A percentile compares a stretch with the other conserved stretches of the same genome.
Evolutionary conservation across 2,329 filamentous ascomycete genomes (phyloP).

Genomic region (Drechslerella coelobrocha): DNA sequence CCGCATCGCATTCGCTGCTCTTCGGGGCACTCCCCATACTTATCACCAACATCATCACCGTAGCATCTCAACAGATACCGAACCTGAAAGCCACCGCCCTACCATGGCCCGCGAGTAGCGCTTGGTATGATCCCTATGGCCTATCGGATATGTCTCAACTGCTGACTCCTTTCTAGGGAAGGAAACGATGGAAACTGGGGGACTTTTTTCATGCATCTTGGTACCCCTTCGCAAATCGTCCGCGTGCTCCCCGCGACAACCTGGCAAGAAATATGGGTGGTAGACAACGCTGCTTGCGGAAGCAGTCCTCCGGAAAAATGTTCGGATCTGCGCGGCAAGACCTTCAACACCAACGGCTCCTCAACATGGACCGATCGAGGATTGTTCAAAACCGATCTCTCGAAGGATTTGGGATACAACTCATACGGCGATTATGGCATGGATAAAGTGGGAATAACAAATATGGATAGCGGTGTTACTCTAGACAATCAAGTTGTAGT

Average conservation of each 20-base stretch:
- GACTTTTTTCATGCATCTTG: slow-evolving; percentile 43
- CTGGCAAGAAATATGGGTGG: slow-evolving; percentile 49
- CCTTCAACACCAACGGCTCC: slow-evolving; percentile 16
- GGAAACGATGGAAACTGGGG: slow-evolving; percentile 45
- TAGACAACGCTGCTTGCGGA: slow-evolving; percentile 16
- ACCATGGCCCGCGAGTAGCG: slow-evolving; percentile 26
- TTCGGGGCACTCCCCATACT: slow-evolving; percentile 22
- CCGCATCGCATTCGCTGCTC: slow-evolving; percentile 31
- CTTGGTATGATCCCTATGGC: slow-evolving; percentile 24
- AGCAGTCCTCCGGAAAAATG: slow-evolving; percentile 13
- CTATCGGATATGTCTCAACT: background rate
- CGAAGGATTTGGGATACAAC: slow-evolving; percentile 35
- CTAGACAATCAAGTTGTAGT: slow-evolving; percentile 38
- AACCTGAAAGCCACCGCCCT: slow-evolving; percentile 45
- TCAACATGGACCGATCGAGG: slow-evolving; percentile 33
- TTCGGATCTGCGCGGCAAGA: slow-evolving; percentile 24
- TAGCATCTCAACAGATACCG: slow-evolving; percentile 25
- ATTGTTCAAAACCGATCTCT: slow-evolving; percentile 31
- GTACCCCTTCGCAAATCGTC: slow-evolving; percentile 42
- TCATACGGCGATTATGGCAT: slow-evolving; percentile 35
- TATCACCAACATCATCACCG: background rate
- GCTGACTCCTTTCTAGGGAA: slow-evolving; percentile 19
- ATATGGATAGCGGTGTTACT: slow-evolving; percentile 20
- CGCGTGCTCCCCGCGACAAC: slow-evolving; percentile 39
- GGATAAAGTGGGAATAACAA: slow-evolving; percentile 34